These are phyloP conservation scores for Fusarium citri DNA, from an alignment of 2,329 filamentous ascomycete species.

Conservation along the genomic window DNA sequence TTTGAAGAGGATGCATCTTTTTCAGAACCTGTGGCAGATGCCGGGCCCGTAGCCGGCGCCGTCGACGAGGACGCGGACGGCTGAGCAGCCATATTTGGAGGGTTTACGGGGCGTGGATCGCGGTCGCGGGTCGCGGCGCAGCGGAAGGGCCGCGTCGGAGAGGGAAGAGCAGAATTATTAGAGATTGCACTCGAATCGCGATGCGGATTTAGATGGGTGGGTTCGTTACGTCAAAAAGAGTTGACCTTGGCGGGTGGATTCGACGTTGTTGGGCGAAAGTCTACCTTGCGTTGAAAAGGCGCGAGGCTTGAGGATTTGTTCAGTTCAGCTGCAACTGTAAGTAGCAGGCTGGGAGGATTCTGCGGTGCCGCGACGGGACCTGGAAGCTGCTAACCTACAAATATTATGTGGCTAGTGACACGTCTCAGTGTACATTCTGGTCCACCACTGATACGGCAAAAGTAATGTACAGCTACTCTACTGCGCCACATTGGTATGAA, in stretches of 20 bases:
- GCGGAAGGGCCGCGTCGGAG: conserved; percentile 54
- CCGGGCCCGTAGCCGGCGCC: conserved; percentile 49
- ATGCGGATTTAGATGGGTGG: conserved; percentile 6
- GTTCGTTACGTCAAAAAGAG: conserved; percentile 1
- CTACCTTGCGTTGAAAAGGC: conserved; percentile 21
- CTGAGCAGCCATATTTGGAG: conserved; percentile 58
- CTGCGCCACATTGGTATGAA: conserved; percentile 11
- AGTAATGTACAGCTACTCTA: neutral
- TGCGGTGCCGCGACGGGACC: conserved; percentile 39
- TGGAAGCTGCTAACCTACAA: neutral
- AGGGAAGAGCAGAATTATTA: conserved; percentile 38
- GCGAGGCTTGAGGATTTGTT: conserved; percentile 38
- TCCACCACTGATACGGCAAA: neutral
- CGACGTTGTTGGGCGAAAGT: conserved; percentile 27
- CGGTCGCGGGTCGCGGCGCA: conserved; percentile 47
- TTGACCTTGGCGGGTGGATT: conserved; percentile 25
- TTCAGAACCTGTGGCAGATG: conserved; percentile 48
- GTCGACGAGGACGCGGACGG: conserved; percentile 54
- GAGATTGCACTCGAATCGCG: conserved; percentile 32
- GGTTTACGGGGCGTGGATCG: conserved; percentile 41
- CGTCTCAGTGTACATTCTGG: neutral
- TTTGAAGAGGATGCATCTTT: conserved; percentile 43
- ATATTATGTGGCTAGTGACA: neutral
- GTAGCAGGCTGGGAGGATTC: conserved; percentile 42
- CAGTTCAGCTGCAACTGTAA: conserved; percentile 19